These are phyloP conservation scores for Psilocybe cubensis DNA, from an alignment of 768 basidiomycete species.

Conservation along the genomic window DNA sequence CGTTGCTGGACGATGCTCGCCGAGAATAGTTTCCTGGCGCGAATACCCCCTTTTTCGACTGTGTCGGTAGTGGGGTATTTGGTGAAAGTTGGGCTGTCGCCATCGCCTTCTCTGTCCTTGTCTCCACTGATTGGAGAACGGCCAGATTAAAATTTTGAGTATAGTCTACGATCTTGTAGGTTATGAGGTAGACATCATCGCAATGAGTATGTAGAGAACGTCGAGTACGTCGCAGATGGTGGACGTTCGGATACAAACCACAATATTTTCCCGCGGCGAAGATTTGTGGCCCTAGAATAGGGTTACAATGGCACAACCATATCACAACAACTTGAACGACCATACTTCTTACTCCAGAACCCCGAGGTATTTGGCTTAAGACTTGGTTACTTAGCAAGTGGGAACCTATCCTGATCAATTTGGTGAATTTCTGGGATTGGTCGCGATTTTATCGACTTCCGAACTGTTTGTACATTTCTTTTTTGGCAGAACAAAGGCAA, in stretches of 20 bases:
- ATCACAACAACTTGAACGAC: not conserved
- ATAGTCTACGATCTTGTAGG: not conserved
- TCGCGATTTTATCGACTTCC: too few relatives aligned
- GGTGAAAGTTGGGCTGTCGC: slow-evolving; percentile 18
- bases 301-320: not conserved
- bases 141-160: slow-evolving; percentile 1
- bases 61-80: slow-evolving; percentile 24
- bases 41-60: slow-evolving; percentile 29
- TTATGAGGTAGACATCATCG: not conserved
- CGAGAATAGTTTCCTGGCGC: slow-evolving; percentile 27
- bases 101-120: slow-evolving; percentile 16
- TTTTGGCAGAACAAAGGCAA: too few relatives aligned
- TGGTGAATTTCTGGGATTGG: too few relatives aligned
- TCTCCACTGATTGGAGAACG: slow-evolving; percentile 3
- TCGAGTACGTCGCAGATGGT: not conserved
- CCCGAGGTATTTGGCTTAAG: too few relatives aligned
- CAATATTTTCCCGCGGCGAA: slow-evolving; percentile 6
- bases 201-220: not conserved
- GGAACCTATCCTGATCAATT: too few relatives aligned
- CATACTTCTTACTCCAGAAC: not conserved
- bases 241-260: not conserved
- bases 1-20: slow-evolving; percentile 29
- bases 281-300: not conserved
- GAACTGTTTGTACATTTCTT: too few relatives aligned
- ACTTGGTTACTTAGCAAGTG: too few relatives aligned